Evolutionary conservation across 2,329 filamentous ascomycete genomes (phyloP).

Genomic region (Neofusicoccum kwambonambiense): DNA sequence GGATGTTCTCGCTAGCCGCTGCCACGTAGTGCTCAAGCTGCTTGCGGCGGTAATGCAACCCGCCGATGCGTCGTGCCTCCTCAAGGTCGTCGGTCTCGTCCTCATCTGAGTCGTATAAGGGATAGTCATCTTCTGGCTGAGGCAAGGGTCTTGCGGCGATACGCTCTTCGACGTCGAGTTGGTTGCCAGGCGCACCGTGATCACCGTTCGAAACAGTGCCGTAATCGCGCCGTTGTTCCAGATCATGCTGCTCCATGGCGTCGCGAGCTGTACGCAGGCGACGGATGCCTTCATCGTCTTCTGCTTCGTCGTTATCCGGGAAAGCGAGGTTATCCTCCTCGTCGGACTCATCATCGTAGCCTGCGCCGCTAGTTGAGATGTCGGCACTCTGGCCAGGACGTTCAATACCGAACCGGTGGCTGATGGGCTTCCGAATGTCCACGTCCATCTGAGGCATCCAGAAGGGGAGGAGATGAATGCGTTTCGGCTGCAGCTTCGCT

Average conservation of each 20-base stretch:
- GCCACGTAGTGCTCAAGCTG: conserved; percentile 50
- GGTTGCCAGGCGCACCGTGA: conserved; percentile 31
- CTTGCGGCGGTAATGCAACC: conserved; percentile 69
- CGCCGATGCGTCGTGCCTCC: conserved; percentile 73
- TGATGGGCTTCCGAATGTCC: conserved; percentile 90
- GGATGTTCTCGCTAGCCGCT: conserved; percentile 39
- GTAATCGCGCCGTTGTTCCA: conserved; percentile 49
- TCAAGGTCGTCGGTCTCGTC: conserved; percentile 74
- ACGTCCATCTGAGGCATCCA: conserved; percentile 99
- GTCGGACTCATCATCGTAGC: conserved; percentile 72
- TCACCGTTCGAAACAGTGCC: conserved; percentile 34
- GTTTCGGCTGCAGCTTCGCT: conserved; percentile 78
- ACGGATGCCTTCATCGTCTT: conserved; percentile 46
- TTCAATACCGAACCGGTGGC: conserved; percentile 87
- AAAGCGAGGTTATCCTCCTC: conserved; percentile 49
- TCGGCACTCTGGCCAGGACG: conserved; percentile 72
- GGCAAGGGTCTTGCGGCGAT: conserved; percentile 61
- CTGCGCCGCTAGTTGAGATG: conserved; percentile 73
- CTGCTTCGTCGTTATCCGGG: conserved; percentile 30
- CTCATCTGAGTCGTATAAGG: conserved; percentile 87
- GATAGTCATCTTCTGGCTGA: conserved; percentile 68
- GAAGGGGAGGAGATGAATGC: conserved; percentile 88
- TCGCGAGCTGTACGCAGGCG: conserved; percentile 52
- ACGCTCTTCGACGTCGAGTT: conserved; percentile 79
- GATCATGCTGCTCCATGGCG: conserved; percentile 51